Evolutionary conservation across 2,329 filamentous ascomycete species (phyloP).

Genomic region (Laburnicola sp.): DNA sequence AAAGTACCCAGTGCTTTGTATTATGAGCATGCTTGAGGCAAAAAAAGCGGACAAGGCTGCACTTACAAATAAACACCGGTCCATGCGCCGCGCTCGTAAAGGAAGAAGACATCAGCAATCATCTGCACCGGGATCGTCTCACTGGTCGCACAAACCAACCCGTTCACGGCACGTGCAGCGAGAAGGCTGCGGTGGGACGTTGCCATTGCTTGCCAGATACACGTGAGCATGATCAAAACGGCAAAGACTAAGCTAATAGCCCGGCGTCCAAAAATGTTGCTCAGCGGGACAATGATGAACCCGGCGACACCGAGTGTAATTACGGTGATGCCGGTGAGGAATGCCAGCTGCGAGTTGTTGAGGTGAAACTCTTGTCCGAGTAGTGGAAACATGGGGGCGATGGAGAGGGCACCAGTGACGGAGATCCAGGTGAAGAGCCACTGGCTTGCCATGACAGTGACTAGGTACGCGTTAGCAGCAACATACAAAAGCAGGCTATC

Average conservation of each 20-base stretch:
- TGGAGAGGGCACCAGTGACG: slow-evolving; percentile 48
- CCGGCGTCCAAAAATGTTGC: slow-evolving; percentile 51
- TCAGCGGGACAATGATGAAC: slow-evolving; percentile 50
- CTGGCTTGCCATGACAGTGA: slow-evolving; percentile 44
- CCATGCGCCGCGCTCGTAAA: slow-evolving; percentile 49
- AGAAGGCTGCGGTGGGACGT: slow-evolving; percentile 48
- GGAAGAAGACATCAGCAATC: slow-evolving; percentile 51
- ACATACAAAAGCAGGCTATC: not conserved
- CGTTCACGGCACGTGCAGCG: slow-evolving; percentile 49
- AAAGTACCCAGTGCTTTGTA: slow-evolving; percentile 46
- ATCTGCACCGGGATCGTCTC: slow-evolving; percentile 51
- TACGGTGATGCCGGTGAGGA: slow-evolving; percentile 50
- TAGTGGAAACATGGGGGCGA: slow-evolving; percentile 51
- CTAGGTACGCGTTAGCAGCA: slow-evolving; percentile 15
- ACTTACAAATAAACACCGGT: slow-evolving; percentile 47
- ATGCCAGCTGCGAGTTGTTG: slow-evolving; percentile 45
- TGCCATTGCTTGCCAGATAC: slow-evolving; percentile 51
- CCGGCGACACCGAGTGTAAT: slow-evolving; percentile 52
- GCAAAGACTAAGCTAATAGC: slow-evolving; percentile 47
- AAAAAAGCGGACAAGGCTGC: slow-evolving; percentile 15
- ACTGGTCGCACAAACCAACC: slow-evolving; percentile 49
- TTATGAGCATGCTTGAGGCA: not conserved
- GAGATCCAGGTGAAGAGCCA: slow-evolving; percentile 50
- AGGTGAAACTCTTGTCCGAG: slow-evolving; percentile 48
- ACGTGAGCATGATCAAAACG: slow-evolving; percentile 47